A percentile compares a stretch with the other conserved stretches of the same genome.
phyloP scores from a whole-genome alignment of 208 protist genomes.

The Acanthamoeba royreba region DNA sequence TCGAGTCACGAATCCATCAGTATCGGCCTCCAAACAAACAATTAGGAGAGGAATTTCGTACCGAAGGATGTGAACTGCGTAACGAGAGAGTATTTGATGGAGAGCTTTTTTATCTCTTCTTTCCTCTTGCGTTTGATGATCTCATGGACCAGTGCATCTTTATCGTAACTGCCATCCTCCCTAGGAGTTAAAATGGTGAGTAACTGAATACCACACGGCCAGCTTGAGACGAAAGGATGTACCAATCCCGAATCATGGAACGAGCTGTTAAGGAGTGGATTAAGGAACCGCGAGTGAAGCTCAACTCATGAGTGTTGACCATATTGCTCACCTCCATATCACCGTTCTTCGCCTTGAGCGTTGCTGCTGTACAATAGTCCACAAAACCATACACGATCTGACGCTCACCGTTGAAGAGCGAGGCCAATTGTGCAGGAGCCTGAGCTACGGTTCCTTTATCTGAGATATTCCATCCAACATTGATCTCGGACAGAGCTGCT shows the following conservation, averaged over 20 bases:
- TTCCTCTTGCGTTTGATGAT: conserved; percentile 51
- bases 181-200: neutral
- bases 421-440: neutral
- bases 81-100: conserved; percentile 53
- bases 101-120: conserved; percentile 52
- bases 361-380: neutral
- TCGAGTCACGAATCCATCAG: no score
- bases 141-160: conserved; percentile 31
- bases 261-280: conserved; percentile 58
- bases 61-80: conserved; percentile 67
- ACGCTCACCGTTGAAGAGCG: conserved; percentile 18
- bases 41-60: no score
- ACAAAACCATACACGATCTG: conserved; percentile 42
- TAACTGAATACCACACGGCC: neutral
- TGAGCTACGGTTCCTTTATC: neutral
- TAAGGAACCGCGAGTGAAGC: conserved; percentile 46
- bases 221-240: neutral
- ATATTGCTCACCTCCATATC: conserved; percentile 27
- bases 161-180: conserved; percentile 54
- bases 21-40: no score
- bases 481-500: conserved; percentile 54
- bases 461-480: conserved; percentile 15
- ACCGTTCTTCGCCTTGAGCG: neutral
- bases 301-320: conserved; percentile 53
- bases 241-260: conserved; percentile 68